Evolutionary conservation across 108 stramenopile species (phyloP).

Genomic region (Asterionellopsis glacialis): DNA sequence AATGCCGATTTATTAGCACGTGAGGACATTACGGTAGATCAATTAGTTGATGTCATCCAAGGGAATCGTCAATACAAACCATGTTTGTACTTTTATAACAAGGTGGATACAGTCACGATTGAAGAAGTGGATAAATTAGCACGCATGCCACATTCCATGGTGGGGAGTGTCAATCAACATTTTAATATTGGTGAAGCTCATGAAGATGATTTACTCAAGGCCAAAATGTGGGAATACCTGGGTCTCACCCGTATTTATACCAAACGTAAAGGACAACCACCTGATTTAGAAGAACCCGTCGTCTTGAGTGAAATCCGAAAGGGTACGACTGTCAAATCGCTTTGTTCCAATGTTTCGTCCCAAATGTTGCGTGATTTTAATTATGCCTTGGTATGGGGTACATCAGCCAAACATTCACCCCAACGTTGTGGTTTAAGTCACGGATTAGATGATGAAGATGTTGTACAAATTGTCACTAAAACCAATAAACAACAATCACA

Average conservation of each 20-base stretch:
- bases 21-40: slow-evolving; percentile 94
- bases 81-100: slow-evolving; percentile 98
- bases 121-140: slow-evolving; percentile 98
- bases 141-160: slow-evolving; percentile 91
- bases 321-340: slow-evolving; percentile 71
- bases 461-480: slow-evolving; percentile 96
- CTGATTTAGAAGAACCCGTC: slow-evolving; percentile 96
- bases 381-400: slow-evolving; percentile 99
- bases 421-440: slow-evolving; percentile 95
- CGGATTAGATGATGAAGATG: slow-evolving; percentile 94
- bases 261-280: slow-evolving; percentile 50
- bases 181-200: slow-evolving; percentile 80
- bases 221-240: slow-evolving; percentile 94
- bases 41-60: slow-evolving; percentile 96
- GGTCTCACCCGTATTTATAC: slow-evolving; percentile 97
- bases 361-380: slow-evolving; percentile 93
- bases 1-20: slow-evolving; percentile 93
- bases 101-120: slow-evolving; percentile 96
- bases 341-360: slow-evolving; percentile 76
- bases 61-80: slow-evolving; percentile 97
- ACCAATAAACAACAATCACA: slow-evolving; percentile 94
- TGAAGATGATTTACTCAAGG: slow-evolving; percentile 77
- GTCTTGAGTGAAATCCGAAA: slow-evolving; percentile 91
- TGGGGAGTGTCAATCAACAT: slow-evolving; percentile 82
- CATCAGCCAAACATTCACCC: slow-evolving; percentile 91